Evolutionary conservation across 495 filamentous ascomycete genomes (phyloP).

Genomic region (Penicillium lividum): DNA sequence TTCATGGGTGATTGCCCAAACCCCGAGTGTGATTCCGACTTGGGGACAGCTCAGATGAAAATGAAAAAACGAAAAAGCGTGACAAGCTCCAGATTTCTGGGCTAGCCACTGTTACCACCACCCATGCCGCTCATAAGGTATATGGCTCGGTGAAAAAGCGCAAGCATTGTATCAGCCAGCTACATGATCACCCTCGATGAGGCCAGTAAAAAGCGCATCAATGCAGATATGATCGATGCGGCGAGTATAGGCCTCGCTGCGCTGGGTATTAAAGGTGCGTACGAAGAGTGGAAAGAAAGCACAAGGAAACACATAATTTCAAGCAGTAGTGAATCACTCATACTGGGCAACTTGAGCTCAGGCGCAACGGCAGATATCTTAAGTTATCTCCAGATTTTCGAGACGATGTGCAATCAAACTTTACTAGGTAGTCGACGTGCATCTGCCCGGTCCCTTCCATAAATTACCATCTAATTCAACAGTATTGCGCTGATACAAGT

Average conservation of each 20-base stretch:
- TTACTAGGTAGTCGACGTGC: too few species aligned
- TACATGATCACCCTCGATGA: slow-evolving; percentile 83
- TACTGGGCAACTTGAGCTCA: slow-evolving; percentile 5
- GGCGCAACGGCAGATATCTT: slow-evolving; percentile 6
- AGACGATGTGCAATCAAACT: too few species aligned
- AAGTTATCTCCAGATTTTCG: background rate
- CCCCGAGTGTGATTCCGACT: slow-evolving; percentile 56
- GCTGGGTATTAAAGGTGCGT: slow-evolving; percentile 80
- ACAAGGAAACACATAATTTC: slow-evolving; percentile 53
- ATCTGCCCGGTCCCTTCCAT: too few species aligned
- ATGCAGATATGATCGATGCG: slow-evolving; percentile 73
- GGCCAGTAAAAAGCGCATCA: slow-evolving; percentile 71
- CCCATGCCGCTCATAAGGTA: slow-evolving; percentile 80
- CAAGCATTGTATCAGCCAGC: slow-evolving; percentile 64
- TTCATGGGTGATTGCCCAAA: slow-evolving; percentile 5
- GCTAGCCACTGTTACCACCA: slow-evolving; percentile 81
- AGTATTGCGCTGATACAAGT: too few species aligned
- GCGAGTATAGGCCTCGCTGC: slow-evolving; percentile 82
- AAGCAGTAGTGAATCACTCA: slow-evolving; percentile 41
- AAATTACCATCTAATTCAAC: too few species aligned
- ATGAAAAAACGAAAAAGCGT: slow-evolving; percentile 69
- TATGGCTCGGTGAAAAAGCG: slow-evolving; percentile 75
- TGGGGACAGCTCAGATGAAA: slow-evolving; percentile 76
- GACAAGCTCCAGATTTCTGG: slow-evolving; percentile 83
- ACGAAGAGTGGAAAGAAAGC: slow-evolving; percentile 72